Evolutionary conservation across 345 rosid genomes (phyloP).

Genomic region (Gossypium mustelinum): DNA sequence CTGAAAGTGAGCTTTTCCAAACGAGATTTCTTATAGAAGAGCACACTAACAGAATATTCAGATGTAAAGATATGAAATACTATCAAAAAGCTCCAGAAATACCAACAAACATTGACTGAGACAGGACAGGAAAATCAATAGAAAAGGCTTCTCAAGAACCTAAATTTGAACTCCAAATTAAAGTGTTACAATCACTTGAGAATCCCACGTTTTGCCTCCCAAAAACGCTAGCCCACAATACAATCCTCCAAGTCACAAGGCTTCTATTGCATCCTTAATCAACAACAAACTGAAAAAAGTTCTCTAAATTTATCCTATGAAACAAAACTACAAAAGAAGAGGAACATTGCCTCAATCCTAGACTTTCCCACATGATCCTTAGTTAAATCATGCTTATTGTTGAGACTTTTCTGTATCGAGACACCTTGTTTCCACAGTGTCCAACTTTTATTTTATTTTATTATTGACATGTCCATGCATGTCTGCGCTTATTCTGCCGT

Average conservation of each 20-base stretch:
- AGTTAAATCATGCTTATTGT: too few species aligned
- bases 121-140: neutral
- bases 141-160: neutral
- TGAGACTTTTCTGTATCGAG: too few species aligned
- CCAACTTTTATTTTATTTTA: neutral
- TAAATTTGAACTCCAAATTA: neutral
- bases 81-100: neutral
- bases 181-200: neutral
- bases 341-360: too few species aligned
- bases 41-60: neutral
- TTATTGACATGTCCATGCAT: neutral
- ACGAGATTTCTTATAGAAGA: neutral
- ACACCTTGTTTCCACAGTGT: too few species aligned
- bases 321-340: too few species aligned
- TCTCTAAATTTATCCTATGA: neutral
- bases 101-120: neutral
- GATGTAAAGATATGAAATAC: neutral
- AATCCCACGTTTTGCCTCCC: conserved; percentile 1
- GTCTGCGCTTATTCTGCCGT: neutral
- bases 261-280: neutral
- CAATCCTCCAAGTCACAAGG: neutral
- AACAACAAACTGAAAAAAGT: neutral
- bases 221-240: neutral
- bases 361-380: too few species aligned
- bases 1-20: neutral